These are phyloP conservation scores for Salix caprea DNA, from an alignment of 345 rosid genomes.

Conservation along the genomic window DNA sequence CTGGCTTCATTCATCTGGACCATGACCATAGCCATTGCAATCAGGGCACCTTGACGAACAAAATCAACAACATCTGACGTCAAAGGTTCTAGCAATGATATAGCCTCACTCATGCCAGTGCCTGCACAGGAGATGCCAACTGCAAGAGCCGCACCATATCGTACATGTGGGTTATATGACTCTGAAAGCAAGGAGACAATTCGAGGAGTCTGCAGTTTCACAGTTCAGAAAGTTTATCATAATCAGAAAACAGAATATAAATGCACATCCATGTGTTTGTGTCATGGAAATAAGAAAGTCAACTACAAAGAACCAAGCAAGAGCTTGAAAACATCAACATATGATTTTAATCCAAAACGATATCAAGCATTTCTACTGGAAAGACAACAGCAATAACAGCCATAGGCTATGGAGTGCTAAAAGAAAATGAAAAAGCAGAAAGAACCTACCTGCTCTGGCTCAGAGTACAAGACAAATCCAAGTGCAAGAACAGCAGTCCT, in stretches of 20 bases:
- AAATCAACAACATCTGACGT: constrained; percentile 97
- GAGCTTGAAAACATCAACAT: not conserved
- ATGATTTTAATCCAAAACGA: not conserved
- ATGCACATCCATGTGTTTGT: not conserved
- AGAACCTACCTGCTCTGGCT: constrained; percentile 84
- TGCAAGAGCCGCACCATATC: constrained; percentile 98
- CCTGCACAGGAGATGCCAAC: constrained; percentile 99
- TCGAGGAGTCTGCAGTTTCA: constrained; percentile 75
- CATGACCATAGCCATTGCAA: constrained; percentile 99
- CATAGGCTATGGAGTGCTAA: not conserved
- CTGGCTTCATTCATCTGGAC: constrained; percentile 91
- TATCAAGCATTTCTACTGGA: not conserved
- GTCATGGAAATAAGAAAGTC: not conserved
- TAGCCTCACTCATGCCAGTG: constrained; percentile 98
- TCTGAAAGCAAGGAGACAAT: constrained; percentile 93
- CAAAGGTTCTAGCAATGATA: constrained; percentile 93
- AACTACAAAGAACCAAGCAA: not conserved
- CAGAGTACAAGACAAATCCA: constrained; percentile 95
- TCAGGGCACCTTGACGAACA: constrained; percentile 99
- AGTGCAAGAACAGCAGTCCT: constrained; percentile 98
- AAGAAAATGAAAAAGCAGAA: not conserved
- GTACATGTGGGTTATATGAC: constrained; percentile 98
- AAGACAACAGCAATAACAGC: not conserved
- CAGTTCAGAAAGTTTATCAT: constrained; percentile 11
- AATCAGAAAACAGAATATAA: not conserved